Evolutionary conservation across 352 stramenopile species (phyloP), one percentile per base, ranked within the genome.

Genomic region (Lagenidium giganteum): DNA sequence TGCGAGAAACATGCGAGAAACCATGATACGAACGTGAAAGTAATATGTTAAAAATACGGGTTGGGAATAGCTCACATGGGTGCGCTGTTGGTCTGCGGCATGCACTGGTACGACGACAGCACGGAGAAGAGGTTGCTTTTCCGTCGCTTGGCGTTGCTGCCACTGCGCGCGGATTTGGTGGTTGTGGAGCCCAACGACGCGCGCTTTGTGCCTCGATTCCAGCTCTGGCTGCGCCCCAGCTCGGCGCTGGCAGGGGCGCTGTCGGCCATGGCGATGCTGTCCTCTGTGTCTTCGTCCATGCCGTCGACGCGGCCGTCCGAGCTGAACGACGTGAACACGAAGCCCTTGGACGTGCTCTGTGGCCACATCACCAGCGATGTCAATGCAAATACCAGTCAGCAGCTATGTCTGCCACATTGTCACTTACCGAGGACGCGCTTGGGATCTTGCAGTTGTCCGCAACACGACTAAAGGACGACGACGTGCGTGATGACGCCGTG

Each of bases 241-340:
- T 70, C 53, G 14, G 61, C 40, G 9, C 44, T 51, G 8, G 58
- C 53, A 23, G 46, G 59, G 4, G 45, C 51, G 23, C 64, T 67
- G 26, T 78, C 69, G 13, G 80, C 58, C n/a, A n/a, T n/a, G n/a
- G n/a, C n/a, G n/a, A n/a, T n/a, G n/a, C 27, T 39, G 9, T 60
- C 24, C 17, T 70, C 54, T 9, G 76, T 47, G 11, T 42, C 35
- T 17, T 66, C 66, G 36, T n/a, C n/a, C n/a, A n/a, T n/a, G n/a
- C n/a, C n/a, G n/a, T n/a, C n/a, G n/a, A n/a, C n/a, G n/a, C n/a
- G n/a, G n/a, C n/a, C n/a, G n/a, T 84, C 66, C 0, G 64, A 67
- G 35, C 59, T 75, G 22, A 82, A 80, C 0, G 76, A 81, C 2
- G 77, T 88, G 51, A 92, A 92, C 5, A 92, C 74, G 47, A 92